These are phyloP conservation scores for Candida silvatica DNA, from an alignment of 805 yeast genomes.

Conservation along the genomic window DNA sequence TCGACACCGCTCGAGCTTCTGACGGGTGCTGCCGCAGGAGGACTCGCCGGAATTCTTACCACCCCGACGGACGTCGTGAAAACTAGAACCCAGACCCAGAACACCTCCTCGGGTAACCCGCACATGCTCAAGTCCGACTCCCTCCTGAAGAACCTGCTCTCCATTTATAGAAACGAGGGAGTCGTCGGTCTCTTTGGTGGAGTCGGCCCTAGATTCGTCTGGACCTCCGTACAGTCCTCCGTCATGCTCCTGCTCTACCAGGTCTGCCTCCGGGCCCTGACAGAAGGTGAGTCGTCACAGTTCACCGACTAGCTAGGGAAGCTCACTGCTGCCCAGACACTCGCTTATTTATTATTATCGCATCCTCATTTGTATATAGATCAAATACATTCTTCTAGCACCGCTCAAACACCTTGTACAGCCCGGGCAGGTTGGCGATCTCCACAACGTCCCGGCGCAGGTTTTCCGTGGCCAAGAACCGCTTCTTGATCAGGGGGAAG, in stretches of 20 bases:
- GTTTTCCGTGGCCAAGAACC: slow-evolving; percentile 54
- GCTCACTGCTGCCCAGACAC: background rate
- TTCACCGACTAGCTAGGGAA: background rate
- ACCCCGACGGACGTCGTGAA: slow-evolving; percentile 91
- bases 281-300: slow-evolving; percentile 13
- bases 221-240: slow-evolving; percentile 95
- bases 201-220: slow-evolving; percentile 90
- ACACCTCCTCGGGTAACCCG: slow-evolving; percentile 15
- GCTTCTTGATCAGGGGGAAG: slow-evolving; percentile 56
- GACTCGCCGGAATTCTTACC: slow-evolving; percentile 79
- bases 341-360: background rate
- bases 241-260: slow-evolving; percentile 90
- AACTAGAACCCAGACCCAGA: slow-evolving; percentile 89
- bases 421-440: slow-evolving; percentile 84
- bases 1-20: slow-evolving; percentile 55
- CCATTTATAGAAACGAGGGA: slow-evolving; percentile 70
- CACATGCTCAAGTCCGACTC: slow-evolving; percentile 29
- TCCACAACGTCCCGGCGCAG: slow-evolving; percentile 57
- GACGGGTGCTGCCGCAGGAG: slow-evolving; percentile 96
- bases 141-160: slow-evolving; percentile 39
- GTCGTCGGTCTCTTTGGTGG: slow-evolving; percentile 78
- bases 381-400: slow-evolving; percentile 34
- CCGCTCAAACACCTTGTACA: slow-evolving; percentile 88
- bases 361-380: background rate
- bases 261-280: slow-evolving; percentile 49